Evolutionary conservation across 768 basidiomycete species (phyloP).

Genomic region (Rhodotorula diobovata): DNA sequence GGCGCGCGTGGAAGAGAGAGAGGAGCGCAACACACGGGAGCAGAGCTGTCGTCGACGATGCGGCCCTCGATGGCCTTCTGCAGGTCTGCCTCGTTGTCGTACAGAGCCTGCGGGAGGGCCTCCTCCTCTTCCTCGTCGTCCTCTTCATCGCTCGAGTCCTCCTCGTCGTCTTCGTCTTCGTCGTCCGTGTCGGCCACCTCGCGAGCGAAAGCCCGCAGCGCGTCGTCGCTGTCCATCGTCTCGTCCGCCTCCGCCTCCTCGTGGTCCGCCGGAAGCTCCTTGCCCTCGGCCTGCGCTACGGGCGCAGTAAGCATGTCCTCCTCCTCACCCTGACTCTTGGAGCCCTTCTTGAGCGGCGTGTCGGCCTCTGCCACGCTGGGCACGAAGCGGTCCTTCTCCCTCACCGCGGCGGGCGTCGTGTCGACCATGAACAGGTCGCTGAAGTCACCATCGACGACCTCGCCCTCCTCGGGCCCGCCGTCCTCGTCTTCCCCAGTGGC

Average conservation of each 20-base stretch:
- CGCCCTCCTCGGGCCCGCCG: constrained; percentile 27
- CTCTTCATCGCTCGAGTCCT: neutral
- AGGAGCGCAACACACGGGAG: neutral
- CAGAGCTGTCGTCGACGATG: constrained; percentile 34
- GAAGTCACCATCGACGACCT: constrained; percentile 36
- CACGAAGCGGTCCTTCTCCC: constrained; percentile 14
- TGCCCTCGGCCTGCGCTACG: neutral
- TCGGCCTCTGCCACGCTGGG: neutral
- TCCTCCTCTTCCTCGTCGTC: constrained; percentile 4
- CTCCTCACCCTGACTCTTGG: neutral
- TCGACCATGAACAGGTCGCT: constrained; percentile 35
- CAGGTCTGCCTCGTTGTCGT: constrained; percentile 31
- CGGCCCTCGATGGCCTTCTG: constrained; percentile 33
- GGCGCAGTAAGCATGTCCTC: neutral
- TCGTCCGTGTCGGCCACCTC: constrained; percentile 28
- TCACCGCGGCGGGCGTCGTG: constrained; percentile 26
- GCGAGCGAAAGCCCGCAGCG: constrained; percentile 25
- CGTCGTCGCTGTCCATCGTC: constrained; percentile 14
- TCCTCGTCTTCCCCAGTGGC: neutral
- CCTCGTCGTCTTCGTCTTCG: constrained; percentile 1
- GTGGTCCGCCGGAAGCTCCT: neutral
- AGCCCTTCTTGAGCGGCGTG: neutral
- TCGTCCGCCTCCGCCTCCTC: neutral
- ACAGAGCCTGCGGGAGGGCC: constrained; percentile 13
- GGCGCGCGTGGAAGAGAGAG: neutral